Base-by-base conservation (phyloP, 805 yeast species). In the Starmerella vaccinii region DNA sequence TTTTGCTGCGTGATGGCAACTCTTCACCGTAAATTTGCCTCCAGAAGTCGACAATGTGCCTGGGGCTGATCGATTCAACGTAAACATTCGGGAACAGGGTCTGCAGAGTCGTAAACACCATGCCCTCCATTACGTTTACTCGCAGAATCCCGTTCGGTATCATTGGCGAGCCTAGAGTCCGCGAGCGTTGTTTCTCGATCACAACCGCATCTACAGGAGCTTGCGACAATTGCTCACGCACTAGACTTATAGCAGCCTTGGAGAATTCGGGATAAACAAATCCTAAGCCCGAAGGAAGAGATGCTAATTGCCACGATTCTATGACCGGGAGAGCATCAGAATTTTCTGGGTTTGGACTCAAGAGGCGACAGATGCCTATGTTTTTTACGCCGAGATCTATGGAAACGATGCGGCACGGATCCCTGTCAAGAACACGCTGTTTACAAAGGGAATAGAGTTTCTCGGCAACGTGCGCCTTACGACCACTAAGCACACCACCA, bases 141-240 rank as follows among this genome's bases (percentile, higher is more conserved):
- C 73, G 70, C 26, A 79, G 60, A 3, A 80, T 71, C 49, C 73
- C 71, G 49, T 78, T 81, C 5, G 76, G 65, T 1, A 80, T 72
- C 16, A 61, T 63, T 10, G 68, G 65, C 1, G 74, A 66, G 0
- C 81, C 75, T 55, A 64, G 64, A 0, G 77, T 69, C 46, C 84
- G 67, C 37, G 74, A 67, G 35, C 85, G 59, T 60, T 81, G 86
- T 50, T 78, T 59, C 57, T 81, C 86, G 2, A 80, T 64, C 10
- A 79, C 58, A 2, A 76, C 68, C 2, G 71, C 60, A 51, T 55
- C 44, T 3, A 43, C 45, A 3, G 55, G 38, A 9, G 73, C 73
- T 1, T 23, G 23, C 29, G n/a, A 27, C 8, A 43, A 10, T 2
- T 57, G 34, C 33, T 33, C 18, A 10, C 46, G 24, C 23, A 56